Evolutionary conservation across 2,329 filamentous ascomycete species (phyloP).

Genomic region (Aureobasidium musti): DNA sequence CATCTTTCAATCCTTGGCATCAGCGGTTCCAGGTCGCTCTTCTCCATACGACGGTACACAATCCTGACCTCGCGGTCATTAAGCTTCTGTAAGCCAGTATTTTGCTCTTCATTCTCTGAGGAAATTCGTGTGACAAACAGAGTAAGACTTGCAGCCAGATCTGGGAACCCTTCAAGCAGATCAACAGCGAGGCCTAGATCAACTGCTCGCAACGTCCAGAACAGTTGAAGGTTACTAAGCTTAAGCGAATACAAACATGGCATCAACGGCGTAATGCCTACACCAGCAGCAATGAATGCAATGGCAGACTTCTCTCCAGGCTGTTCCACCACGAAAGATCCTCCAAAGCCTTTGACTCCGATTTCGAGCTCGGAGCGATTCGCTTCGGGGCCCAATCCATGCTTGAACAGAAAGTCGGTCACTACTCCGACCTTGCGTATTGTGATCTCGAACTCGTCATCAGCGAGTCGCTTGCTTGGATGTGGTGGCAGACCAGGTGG

Average conservation of each 20-base stretch:
- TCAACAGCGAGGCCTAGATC: slow-evolving; percentile 67
- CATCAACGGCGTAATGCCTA: slow-evolving; percentile 82
- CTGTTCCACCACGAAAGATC: slow-evolving; percentile 54
- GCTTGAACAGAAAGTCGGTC: slow-evolving; percentile 64
- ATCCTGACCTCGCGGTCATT: slow-evolving; percentile 43
- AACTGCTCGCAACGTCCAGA: slow-evolving; percentile 66
- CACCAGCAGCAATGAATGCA: slow-evolving; percentile 72
- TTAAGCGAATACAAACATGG: slow-evolving; percentile 46
- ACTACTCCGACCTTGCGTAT: slow-evolving; percentile 68
- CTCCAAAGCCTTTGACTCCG: slow-evolving; percentile 72
- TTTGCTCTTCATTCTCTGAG: slow-evolving; percentile 30
- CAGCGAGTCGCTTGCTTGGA: slow-evolving; percentile 34
- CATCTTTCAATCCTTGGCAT: slow-evolving; percentile 48
- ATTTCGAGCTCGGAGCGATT: slow-evolving; percentile 55
- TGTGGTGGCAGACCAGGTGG: slow-evolving; percentile 46
- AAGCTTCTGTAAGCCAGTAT: slow-evolving; percentile 48
- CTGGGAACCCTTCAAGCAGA: slow-evolving; percentile 55
- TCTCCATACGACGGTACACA: slow-evolving; percentile 50
- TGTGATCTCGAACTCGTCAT: slow-evolving; percentile 68
- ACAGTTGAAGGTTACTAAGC: slow-evolving; percentile 54
- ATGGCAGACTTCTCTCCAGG: slow-evolving; percentile 44
- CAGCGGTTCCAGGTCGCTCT: slow-evolving; percentile 49
- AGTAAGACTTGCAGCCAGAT: slow-evolving; percentile 55
- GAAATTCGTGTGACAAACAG: slow-evolving; percentile 65
- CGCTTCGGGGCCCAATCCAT: slow-evolving; percentile 30